Conservation (phyloP, 2,329 filamentous ascomycete species). For the Dactylella cylindrospora region DNA sequence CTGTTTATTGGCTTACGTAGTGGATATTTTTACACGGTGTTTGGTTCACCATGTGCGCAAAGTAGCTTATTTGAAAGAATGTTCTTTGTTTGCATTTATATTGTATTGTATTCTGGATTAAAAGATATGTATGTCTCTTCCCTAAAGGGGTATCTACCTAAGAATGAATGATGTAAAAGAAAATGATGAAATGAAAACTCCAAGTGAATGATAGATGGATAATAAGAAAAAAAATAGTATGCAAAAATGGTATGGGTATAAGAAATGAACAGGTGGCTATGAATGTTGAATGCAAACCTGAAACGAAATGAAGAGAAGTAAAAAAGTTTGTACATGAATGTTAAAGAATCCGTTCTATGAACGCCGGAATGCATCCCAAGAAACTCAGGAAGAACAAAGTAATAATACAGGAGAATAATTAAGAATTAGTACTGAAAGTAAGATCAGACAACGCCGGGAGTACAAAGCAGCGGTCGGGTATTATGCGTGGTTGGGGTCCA, state of each 20-base stretch:
- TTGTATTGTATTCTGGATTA: too few relatives aligned
- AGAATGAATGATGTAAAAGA: conserved; percentile 19
- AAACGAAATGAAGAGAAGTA: conserved; percentile 8
- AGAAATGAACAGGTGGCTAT: conserved; percentile 28
- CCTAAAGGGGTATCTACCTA: conserved; percentile 40
- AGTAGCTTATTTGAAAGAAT: too few relatives aligned
- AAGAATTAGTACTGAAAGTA: too few relatives aligned
- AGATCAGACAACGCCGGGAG: conserved; percentile 23
- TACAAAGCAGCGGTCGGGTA: conserved; percentile 33
- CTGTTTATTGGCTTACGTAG: too few relatives aligned
- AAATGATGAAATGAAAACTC: conserved; percentile 5
- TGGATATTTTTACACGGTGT: too few relatives aligned
- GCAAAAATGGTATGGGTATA: conserved; percentile 43
- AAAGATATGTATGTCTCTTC: too few relatives aligned
- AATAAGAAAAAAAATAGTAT: conserved; percentile 19
- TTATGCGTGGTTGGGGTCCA: conserved; percentile 44
- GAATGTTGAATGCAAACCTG: conserved; percentile 28
- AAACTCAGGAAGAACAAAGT: conserved; percentile 3
- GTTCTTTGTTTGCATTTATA: too few relatives aligned
- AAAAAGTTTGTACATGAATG: conserved; percentile 28
- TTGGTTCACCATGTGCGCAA: too few relatives aligned
- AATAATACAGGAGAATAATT: conserved; percentile 1
- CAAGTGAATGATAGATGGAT: too few relatives aligned
- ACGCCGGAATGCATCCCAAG: conserved; percentile 41
- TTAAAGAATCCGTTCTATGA: conserved; percentile 32